Percentiles rank a stretch among this genome's conserved stretches.
Conservation (phyloP, 306 rosid species). For the Gynostemma pentaphyllum region DNA sequence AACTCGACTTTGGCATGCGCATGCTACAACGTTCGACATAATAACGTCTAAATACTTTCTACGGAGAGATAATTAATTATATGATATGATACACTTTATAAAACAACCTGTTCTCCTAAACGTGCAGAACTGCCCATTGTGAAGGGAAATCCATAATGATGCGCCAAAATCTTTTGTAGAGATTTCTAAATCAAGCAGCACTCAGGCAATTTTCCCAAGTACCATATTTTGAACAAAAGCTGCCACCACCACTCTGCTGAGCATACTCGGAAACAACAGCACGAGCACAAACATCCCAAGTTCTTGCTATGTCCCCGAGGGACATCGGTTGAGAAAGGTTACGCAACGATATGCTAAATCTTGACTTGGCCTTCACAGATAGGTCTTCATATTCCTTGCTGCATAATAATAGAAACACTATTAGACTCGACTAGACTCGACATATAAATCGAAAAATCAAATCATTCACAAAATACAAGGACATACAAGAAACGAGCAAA, state of each 20-base stretch:
- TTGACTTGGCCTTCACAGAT: slow-evolving; percentile 61
- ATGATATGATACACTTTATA: background rate
- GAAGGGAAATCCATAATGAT: background rate
- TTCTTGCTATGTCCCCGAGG: slow-evolving; percentile 55
- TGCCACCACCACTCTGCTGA: slow-evolving; percentile 84
- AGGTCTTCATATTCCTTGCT: slow-evolving; percentile 77
- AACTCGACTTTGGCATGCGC: background rate
- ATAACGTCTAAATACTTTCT: background rate
- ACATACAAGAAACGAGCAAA: background rate
- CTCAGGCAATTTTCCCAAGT: slow-evolving; percentile 66
- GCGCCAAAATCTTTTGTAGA: background rate
- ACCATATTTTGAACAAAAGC: slow-evolving; percentile 84
- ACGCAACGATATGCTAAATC: slow-evolving; percentile 65
- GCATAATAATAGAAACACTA: slow-evolving; percentile 8
- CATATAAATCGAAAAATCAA: background rate
- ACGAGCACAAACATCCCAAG: slow-evolving; percentile 85
- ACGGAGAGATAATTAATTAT: background rate
- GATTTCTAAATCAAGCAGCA: slow-evolving; percentile 21
- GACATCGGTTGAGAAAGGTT: slow-evolving; percentile 79
- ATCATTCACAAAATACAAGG: background rate
- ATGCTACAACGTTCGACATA: background rate
- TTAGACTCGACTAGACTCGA: background rate
- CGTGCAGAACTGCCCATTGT: background rate
- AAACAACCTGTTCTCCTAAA: background rate
- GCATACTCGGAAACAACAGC: slow-evolving; percentile 64